Evolutionary conservation across 164 flowering plant species (phyloP).

Genomic region (Stephania japonica): DNA sequence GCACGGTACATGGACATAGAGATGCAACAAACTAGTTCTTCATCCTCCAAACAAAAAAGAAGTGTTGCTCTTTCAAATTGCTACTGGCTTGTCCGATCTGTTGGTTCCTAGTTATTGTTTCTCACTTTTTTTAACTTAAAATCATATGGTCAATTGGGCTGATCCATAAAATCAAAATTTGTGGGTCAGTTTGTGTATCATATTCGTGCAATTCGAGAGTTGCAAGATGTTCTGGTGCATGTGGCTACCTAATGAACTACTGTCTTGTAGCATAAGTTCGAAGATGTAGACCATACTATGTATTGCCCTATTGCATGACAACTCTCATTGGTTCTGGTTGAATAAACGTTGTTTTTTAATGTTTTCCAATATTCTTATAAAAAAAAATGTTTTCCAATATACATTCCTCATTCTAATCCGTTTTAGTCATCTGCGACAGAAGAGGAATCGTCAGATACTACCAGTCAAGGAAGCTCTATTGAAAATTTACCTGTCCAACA

Average conservation of each 20-base stretch:
- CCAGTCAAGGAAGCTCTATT: not conserved
- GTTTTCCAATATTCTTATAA: not conserved
- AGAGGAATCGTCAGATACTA: not conserved
- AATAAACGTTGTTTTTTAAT: not conserved
- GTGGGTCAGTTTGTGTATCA: no score
- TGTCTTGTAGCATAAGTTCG: not conserved
- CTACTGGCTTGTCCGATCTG: no score
- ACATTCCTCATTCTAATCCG: not conserved
- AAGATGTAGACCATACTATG: not conserved
- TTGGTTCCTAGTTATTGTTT: no score
- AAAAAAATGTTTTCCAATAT: not conserved
- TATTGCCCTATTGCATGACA: not conserved
- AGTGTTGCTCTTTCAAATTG: no score
- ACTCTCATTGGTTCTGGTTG: not conserved
- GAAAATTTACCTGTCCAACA: not conserved
- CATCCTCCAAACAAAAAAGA: no score
- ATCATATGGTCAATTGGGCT: no score
- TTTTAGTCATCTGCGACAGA: not conserved
- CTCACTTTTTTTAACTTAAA: no score
- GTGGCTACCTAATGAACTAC: not conserved
- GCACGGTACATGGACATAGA: no score
- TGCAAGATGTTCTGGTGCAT: no score
- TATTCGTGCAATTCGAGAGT: no score
- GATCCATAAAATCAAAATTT: no score
- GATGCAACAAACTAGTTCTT: no score